Base-by-base conservation (phyloP, 768 basidiomycete species). In the Boletus rubropictus region DNA sequence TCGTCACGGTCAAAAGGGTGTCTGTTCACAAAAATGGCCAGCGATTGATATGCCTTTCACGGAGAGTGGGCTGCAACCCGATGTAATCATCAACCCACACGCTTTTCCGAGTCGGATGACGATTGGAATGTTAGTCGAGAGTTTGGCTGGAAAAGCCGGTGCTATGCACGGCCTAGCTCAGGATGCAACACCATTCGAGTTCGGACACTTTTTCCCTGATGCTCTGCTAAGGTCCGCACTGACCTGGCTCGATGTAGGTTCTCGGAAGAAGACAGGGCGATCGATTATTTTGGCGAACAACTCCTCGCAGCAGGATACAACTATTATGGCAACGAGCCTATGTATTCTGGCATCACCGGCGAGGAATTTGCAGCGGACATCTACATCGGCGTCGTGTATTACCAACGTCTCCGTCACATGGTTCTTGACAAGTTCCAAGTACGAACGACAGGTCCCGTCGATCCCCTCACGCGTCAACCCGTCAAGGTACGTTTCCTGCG, bases 101-200 rank as follows among this genome's bases (percentile, higher is more conserved):
- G 96, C 96, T 14, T 99, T 99, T 76, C 96, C 96, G 2, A 89
- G 85, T 75, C 89, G 96, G 57, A 99, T 99, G 96, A 99, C 96
- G 1, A 99, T 99, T 58, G 96, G 96, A 49, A 99, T 99, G 96
- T 84, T 99, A 64, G 92, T 99, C 48, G 96, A 99, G 75, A 95
- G 91, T 69, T 84, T 98, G 83, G 96, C 96, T 0, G 96, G 96
- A n/a, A 99, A 99, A 68, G 88, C 96, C 2, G 96, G 96, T 48
- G 88, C 95, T 7, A 89, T 98, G 89, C 96, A 98, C 57, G 96
- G 96, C 35, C 75, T 99, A 20, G 93, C 96, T 12, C 96, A 99
- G 65, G 96, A 99, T 69, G 96, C 91, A 12, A 97, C 96, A 17
- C 96, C 96, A 15, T 99, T 98, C 79, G 88, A 88, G 91, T 95